These are phyloP conservation scores for Hysterium pulicare DNA, from an alignment of 2,329 filamentous ascomycete species.

Conservation along the genomic window DNA sequence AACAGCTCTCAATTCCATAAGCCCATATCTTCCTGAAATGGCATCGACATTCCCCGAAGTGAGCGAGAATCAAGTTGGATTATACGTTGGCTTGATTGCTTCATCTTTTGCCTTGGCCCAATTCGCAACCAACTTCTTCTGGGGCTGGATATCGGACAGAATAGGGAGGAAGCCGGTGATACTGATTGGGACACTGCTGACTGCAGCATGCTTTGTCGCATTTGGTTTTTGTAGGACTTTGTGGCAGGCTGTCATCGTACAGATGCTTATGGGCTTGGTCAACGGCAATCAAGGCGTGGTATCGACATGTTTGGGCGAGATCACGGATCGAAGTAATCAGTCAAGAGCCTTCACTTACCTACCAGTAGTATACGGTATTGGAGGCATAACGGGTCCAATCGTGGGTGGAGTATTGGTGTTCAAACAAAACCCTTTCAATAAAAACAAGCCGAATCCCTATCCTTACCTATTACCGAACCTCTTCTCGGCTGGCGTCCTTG, in stretches of 20 bases:
- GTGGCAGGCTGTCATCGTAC: slow-evolving; percentile 81
- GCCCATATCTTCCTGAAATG: slow-evolving; percentile 93
- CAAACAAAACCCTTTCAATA: slow-evolving; percentile 54
- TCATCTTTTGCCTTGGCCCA: slow-evolving; percentile 91
- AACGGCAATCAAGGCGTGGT: slow-evolving; percentile 96
- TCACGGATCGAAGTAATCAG: slow-evolving; percentile 94
- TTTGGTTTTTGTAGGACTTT: slow-evolving; percentile 85
- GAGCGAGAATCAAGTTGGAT: slow-evolving; percentile 64
- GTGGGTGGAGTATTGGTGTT: slow-evolving; percentile 83
- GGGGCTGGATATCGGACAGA: slow-evolving; percentile 79
- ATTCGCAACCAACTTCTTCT: slow-evolving; percentile 86
- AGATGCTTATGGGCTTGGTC: slow-evolving; percentile 84
- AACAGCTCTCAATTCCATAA: slow-evolving; percentile 94
- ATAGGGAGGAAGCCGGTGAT: slow-evolving; percentile 81
- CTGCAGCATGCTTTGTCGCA: slow-evolving; percentile 73
- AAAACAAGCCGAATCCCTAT: slow-evolving; percentile 55
- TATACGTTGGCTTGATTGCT: slow-evolving; percentile 88
- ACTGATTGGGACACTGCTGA: slow-evolving; percentile 75
- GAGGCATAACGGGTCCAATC: slow-evolving; percentile 87
- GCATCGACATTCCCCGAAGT: slow-evolving; percentile 80
- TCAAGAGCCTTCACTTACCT: slow-evolving; percentile 90
- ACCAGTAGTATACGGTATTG: slow-evolving; percentile 92
- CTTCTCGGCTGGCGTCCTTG: slow-evolving; percentile 68
- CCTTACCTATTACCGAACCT: slow-evolving; percentile 87
- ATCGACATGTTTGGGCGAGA: slow-evolving; percentile 87